Evolutionary conservation across 129 eudicot genomes (phyloP).

Genomic region (Lactuca saligna): DNA sequence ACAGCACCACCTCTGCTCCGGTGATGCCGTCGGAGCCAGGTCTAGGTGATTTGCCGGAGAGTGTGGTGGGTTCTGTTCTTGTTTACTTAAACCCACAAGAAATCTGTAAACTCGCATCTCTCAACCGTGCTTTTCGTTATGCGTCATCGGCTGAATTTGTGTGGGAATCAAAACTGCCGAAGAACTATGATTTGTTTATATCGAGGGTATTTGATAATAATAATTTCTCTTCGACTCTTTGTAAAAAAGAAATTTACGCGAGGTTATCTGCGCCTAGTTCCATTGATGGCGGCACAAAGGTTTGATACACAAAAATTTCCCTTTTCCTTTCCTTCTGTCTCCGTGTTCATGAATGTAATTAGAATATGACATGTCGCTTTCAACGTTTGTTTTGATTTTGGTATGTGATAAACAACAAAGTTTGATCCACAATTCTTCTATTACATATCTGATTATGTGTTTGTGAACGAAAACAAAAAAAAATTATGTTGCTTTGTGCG

Average conservation of each 20-base stretch:
- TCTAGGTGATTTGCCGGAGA: constrained; percentile 86
- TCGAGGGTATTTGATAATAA: constrained; percentile 45
- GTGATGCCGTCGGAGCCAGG: constrained; percentile 23
- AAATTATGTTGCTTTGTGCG: constrained; percentile 4
- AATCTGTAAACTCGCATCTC: constrained; percentile 59
- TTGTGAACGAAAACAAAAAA: not conserved
- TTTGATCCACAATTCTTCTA: constrained; percentile 2
- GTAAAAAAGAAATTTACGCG: constrained; percentile 71
- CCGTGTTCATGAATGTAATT: not conserved
- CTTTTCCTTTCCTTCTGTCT: not conserved
- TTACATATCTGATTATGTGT: constrained; percentile 3
- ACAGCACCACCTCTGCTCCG: constrained; percentile 35
- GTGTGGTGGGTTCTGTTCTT: constrained; percentile 66
- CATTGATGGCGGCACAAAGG: constrained; percentile 84
- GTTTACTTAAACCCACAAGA: constrained; percentile 58
- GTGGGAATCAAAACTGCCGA: constrained; percentile 83
- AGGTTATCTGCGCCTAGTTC: constrained; percentile 47
- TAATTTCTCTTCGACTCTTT: constrained; percentile 12
- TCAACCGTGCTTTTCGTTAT: constrained; percentile 63
- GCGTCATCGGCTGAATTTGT: constrained; percentile 91
- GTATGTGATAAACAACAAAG: not conserved
- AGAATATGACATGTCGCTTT: not conserved
- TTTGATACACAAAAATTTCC: constrained; percentile 14
- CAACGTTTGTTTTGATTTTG: not conserved
- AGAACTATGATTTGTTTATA: constrained; percentile 50